Evolutionary conservation across 148 eudicot species (phyloP).

Genomic region (Diospyros kaki): DNA sequence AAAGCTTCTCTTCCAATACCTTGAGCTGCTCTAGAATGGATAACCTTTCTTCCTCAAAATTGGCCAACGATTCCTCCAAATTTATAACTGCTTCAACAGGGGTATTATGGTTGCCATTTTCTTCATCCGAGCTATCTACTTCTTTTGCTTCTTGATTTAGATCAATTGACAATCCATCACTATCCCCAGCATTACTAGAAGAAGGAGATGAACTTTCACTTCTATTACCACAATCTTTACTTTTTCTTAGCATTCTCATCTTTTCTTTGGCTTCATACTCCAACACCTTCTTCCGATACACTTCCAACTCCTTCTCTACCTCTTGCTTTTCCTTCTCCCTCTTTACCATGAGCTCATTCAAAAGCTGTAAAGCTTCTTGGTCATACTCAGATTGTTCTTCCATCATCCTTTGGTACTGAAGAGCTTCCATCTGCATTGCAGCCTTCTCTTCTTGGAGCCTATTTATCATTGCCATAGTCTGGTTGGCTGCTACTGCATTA

Average conservation of each 20-base stretch:
- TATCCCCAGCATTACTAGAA: slow-evolving; percentile 73
- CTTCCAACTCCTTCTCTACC: slow-evolving; percentile 71
- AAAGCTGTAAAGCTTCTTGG: slow-evolving; percentile 84
- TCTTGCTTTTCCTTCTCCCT: slow-evolving; percentile 82
- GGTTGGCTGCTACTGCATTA: slow-evolving; percentile 76
- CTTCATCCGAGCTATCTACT: slow-evolving; percentile 42
- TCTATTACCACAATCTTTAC: slow-evolving; percentile 8
- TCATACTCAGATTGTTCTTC: slow-evolving; percentile 96
- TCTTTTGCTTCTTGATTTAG: slow-evolving; percentile 59
- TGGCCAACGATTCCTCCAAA: slow-evolving; percentile 15
- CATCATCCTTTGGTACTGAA: slow-evolving; percentile 95
- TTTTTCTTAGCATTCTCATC: slow-evolving; percentile 38
- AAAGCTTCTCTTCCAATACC: slow-evolving; percentile 80
- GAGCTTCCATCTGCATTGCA: slow-evolving; percentile 93
- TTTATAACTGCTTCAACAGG: slow-evolving; percentile 53
- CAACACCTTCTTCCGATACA: slow-evolving; percentile 49
- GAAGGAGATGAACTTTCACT: slow-evolving; percentile 57
- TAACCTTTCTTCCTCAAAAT: slow-evolving; percentile 86
- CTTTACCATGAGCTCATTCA: slow-evolving; percentile 85
- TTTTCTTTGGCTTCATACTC: slow-evolving; percentile 65
- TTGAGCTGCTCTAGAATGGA: slow-evolving; percentile 78
- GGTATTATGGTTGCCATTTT: slow-evolving; percentile 49
- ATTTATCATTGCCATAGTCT: slow-evolving; percentile 98
- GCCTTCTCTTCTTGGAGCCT: slow-evolving; percentile 97
- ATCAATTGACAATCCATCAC: slow-evolving; percentile 70